phyloP scores from a whole-genome alignment of 2,329 filamentous ascomycete genomes.

The Thermothelomyces thermophilus region DNA sequence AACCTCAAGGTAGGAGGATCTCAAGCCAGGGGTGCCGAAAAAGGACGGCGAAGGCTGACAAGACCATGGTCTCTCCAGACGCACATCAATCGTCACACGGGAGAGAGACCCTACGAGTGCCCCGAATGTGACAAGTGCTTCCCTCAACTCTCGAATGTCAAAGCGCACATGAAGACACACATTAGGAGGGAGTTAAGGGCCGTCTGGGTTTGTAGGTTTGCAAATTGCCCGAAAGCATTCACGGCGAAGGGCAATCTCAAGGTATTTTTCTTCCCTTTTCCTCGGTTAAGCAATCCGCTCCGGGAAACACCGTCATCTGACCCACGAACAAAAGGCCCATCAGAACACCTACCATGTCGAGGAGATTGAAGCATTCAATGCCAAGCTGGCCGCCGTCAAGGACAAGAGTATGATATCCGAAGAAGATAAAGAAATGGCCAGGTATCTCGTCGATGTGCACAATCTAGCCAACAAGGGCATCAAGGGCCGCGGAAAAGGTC shows the following conservation, averaged over 20 bases:
- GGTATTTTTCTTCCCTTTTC: slow-evolving; percentile 41
- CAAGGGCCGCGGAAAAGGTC: slow-evolving; percentile 86
- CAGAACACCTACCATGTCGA: slow-evolving; percentile 87
- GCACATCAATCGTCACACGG: slow-evolving; percentile 80
- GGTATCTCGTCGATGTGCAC: slow-evolving; percentile 82
- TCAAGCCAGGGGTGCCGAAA: too few relatives aligned
- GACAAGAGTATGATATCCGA: slow-evolving; percentile 59
- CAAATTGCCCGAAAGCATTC: slow-evolving; percentile 80
- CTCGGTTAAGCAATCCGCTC: too few relatives aligned
- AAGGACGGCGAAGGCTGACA: slow-evolving; percentile 11
- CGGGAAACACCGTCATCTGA: slow-evolving; percentile 1
- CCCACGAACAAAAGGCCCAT: slow-evolving; percentile 55
- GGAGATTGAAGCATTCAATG: slow-evolving; percentile 63
- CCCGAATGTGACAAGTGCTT: slow-evolving; percentile 75
- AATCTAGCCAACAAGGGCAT: slow-evolving; percentile 99
- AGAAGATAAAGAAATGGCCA: slow-evolving; percentile 67
- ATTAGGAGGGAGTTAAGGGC: slow-evolving; percentile 58
- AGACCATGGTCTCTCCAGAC: slow-evolving; percentile 50
- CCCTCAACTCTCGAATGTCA: slow-evolving; percentile 78
- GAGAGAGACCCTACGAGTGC: slow-evolving; percentile 78
- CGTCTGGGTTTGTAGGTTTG: slow-evolving; percentile 67
- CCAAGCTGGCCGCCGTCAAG: slow-evolving; percentile 59
- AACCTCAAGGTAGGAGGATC: slow-evolving; percentile 75
- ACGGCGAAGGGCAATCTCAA: slow-evolving; percentile 90
- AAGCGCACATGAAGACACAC: slow-evolving; percentile 77